A percentile compares a stretch with the other conserved stretches of the same genome.
phyloP scores from a whole-genome alignment of 2,329 filamentous ascomycete genomes.

The Aspergillus sp. region DNA sequence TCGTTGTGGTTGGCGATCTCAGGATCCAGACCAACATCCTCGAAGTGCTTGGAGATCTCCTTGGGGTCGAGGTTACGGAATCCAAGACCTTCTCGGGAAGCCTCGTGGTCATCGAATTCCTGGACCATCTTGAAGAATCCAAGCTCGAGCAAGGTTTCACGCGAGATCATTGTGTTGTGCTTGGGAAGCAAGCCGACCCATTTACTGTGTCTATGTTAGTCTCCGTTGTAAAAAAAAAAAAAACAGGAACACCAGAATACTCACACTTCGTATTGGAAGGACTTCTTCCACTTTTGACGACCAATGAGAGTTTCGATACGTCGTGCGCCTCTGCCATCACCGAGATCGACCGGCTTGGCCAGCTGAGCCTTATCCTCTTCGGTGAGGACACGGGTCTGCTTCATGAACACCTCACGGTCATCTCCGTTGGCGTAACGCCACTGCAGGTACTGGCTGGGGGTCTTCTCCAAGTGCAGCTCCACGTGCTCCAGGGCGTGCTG shows the following conservation, averaged over 20 bases:
- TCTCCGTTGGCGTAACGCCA: conserved; percentile 98
- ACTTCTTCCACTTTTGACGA: conserved; percentile 98
- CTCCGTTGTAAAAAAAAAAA: not conserved
- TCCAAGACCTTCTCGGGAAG: conserved; percentile 94
- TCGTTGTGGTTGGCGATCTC: conserved; percentile 99
- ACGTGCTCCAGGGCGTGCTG: conserved; percentile 99
- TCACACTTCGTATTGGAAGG: conserved; percentile 94
- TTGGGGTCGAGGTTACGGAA: conserved; percentile 91
- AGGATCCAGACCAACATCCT: conserved; percentile 90
- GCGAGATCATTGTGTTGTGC: conserved; percentile 86
- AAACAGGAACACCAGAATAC: conserved; percentile 19
- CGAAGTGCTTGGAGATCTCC: conserved; percentile 95
- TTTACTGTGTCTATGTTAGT: conserved; percentile 52
- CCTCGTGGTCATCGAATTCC: conserved; percentile 98
- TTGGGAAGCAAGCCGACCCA: conserved; percentile 88
- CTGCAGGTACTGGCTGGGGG: conserved; percentile 96
- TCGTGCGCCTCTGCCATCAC: conserved; percentile 71
- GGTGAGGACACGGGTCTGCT: conserved; percentile 89
- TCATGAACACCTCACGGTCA: conserved; percentile 93
- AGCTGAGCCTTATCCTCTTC: conserved; percentile 83
- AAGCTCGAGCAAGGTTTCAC: conserved; percentile 79
- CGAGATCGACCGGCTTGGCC: conserved; percentile 81
- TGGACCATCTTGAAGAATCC: conserved; percentile 93
- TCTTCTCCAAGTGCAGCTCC: conserved; percentile 99
- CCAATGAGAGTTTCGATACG: conserved; percentile 87